Base-by-base conservation (phyloP, 2,329 filamentous ascomycete genomes). In the Trichoderma breve region DNA sequence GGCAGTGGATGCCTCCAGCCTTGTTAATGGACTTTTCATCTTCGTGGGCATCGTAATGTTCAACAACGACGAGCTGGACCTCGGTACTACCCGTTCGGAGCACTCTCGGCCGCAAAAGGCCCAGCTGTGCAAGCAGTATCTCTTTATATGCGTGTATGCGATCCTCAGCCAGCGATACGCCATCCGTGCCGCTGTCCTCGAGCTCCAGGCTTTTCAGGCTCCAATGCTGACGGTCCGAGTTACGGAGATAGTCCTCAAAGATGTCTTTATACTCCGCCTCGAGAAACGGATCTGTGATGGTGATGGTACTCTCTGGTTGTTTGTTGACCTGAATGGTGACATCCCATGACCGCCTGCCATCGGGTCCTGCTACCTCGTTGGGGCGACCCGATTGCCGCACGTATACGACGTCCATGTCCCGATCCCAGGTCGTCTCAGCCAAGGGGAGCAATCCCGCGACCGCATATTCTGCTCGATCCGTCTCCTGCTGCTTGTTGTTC, bases 171-270 rank as follows among this genome's bases (percentile, higher is more conserved):
- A 63, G 32, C 6, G 68, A 72, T 2, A 73, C 34, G 21, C 75
- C 74, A 24, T 74, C 75, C 2, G 63, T 28, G 21, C 43, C 65
- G 1, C 66, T 71, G 34, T 73, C 70, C 15, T 73, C 71, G 4
- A 73, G 58, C n/a, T 73, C 67, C 57, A 75, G 70, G 53, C 63
- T 69, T 53, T 74, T 72, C 9, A 73, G 55, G 67, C 73, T 76
- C 74, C 74, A 76, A n/a, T 67, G 73, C 24, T 74, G 74, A 6
- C 72, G 67, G 55, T 77, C 77, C 21, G 76, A 76, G 64, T 73
- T 75, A 21, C 73, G 75, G n/a, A 78, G 74, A 58, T 79, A 78
- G 32, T 73, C 57, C 66, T 79, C 77, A 43, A 79, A 76, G 62
- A 79, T 68, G 43, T 72, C 63, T 18, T 71, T 74, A 57, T 79